phyloP scores from a whole-genome alignment of 192 early-diverging fungal species.

The Pilaira anomala region DNA sequence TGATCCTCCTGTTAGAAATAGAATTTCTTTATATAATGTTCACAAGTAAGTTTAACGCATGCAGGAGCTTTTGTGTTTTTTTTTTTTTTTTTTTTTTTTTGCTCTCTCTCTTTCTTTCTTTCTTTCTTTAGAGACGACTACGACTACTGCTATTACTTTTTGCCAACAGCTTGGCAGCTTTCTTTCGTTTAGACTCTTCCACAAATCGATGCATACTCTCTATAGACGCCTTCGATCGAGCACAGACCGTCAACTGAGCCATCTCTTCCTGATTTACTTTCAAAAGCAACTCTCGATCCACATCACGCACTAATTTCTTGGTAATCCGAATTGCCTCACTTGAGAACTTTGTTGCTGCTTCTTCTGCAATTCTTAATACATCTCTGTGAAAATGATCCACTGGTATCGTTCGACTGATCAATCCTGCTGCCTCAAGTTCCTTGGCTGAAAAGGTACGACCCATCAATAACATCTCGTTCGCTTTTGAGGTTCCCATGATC shows the following conservation, averaged over 20 bases:
- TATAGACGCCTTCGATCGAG: conserved; percentile 9
- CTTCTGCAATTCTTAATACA: conserved; percentile 47
- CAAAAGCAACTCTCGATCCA: conserved; percentile 43
- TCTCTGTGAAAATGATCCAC: conserved; percentile 46
- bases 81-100: background rate
- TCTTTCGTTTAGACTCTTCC: conserved; percentile 7
- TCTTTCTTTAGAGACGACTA: conserved; percentile 4
- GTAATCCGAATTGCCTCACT: conserved; percentile 55
- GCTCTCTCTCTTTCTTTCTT: background rate
- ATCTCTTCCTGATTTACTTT: conserved; percentile 54
- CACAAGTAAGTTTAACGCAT: background rate
- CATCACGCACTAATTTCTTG: conserved; percentile 49
- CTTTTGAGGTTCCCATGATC: conserved; percentile 58
- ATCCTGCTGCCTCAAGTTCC: conserved; percentile 55
- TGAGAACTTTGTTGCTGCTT: conserved; percentile 49
- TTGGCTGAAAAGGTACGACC: conserved; percentile 49
- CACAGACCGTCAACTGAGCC: conserved; percentile 37
- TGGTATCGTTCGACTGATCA: conserved; percentile 52
- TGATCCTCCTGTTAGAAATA: conserved; percentile 1
- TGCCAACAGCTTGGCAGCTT: conserved; percentile 13
- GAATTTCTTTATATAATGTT: background rate
- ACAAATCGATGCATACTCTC: conserved; percentile 21
- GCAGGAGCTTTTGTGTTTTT: background rate
- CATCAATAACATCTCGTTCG: conserved; percentile 63
- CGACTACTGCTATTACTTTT: background rate